Base-by-base conservation (phyloP, 768 basidiomycete species). In the Stropharia rugosoannulata region DNA sequence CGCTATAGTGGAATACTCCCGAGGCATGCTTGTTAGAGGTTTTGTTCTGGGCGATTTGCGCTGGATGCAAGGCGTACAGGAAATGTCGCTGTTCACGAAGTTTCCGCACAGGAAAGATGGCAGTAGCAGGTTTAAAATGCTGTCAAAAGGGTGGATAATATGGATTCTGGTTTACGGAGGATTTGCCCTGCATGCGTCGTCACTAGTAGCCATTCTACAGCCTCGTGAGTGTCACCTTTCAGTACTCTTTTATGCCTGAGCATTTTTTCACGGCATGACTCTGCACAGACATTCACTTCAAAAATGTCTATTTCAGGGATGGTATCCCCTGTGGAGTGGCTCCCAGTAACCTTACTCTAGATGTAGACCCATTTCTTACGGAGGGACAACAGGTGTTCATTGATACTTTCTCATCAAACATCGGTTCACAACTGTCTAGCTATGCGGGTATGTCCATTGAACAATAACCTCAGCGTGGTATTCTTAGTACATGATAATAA, bases 151-250 rank as follows among this genome's bases (percentile, higher is more conserved):
- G 22, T 22, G 22, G 22, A 22, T 57, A 9, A n/a, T 44, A 3
- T 38, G 48, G 19, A 2, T 51, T 22, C 22, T 44, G 2, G 16
- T 35, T 6, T 57, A 57, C 27, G 18, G n/a, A 11, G 56, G 56
- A 18, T 38, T 57, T 9, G 37, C 43, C 0, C 36, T 57, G 25
- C 56, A 57, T 39, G 46, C 49, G 6, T 42, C 56, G 4, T 57
- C 56, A 11, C 40, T 57, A 7, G 56, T 57, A n/a, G 49, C 56
- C 22, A 57, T 57, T 51, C 43, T 57, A 1, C 56, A 57, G 13
- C 49, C 49, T 25, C 1, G 56, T 57, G 29, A 51, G 43, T 18
- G 1, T 22, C 16, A 22, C 6, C 13, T 19, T 45, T 45, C 18
- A 32, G 36, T 44, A 10, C 27, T 29, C 9, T n/a, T 12, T 7